Evolutionary conservation across 345 rosid genomes (phyloP).

Genomic region (Eucalyptus decipiens): DNA sequence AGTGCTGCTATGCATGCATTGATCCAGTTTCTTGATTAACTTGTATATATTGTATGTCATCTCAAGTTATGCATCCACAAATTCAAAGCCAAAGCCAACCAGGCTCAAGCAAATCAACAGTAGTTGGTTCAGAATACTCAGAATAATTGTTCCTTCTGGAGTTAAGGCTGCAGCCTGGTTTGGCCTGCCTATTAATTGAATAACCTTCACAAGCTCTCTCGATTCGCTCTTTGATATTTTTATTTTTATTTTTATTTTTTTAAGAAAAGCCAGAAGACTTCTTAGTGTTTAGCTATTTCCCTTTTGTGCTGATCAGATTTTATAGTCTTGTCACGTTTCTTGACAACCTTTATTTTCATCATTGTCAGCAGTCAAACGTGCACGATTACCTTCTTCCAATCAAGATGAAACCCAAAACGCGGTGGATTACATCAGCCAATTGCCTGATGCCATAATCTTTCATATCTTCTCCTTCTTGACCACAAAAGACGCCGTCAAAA

Average conservation of each 20-base stretch:
- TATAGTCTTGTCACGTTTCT: neutral
- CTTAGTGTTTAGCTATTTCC: neutral
- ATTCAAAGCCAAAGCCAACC: constrained; percentile 47
- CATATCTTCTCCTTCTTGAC: neutral
- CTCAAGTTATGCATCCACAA: constrained; percentile 37
- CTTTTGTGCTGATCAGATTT: neutral
- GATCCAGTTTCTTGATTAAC: neutral
- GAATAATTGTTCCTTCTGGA: constrained; percentile 21
- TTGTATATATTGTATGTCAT: neutral
- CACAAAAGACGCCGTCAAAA: neutral
- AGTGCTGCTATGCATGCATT: neutral
- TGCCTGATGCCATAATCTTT: neutral
- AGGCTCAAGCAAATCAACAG: constrained; percentile 56
- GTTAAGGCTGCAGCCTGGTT: constrained; percentile 21
- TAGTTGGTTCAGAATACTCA: constrained; percentile 51
- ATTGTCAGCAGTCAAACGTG: neutral
- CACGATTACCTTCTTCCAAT: neutral
- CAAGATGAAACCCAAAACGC: neutral
- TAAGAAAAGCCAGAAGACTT: neutral
- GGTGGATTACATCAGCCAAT: neutral
- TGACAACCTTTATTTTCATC: neutral
- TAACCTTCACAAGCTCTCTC: neutral
- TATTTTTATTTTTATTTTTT: neutral
- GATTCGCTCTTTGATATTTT: neutral
- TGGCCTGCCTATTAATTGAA: neutral